Conservation (phyloP, 352 stramenopile genomes). For the Phytophthora agathidicida region DNA sequence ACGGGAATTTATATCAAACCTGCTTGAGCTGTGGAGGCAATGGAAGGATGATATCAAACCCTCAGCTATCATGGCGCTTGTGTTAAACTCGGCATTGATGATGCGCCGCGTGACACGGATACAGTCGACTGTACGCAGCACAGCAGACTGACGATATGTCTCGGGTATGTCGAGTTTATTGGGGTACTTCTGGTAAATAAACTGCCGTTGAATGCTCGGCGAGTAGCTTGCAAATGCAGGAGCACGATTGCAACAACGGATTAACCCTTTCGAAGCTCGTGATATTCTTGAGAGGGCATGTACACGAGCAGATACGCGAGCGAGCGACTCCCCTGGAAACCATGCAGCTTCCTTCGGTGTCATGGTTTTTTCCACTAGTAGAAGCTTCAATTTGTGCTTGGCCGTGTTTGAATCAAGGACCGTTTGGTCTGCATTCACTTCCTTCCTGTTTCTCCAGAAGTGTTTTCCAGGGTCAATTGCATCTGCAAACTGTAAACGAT, state of each 20-base stretch:
- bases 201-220: slow-evolving; percentile 58
- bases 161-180: slow-evolving; percentile 53
- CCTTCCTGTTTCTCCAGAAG: slow-evolving; percentile 54
- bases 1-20: slow-evolving; percentile 51
- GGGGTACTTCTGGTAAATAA: slow-evolving; percentile 68
- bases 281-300: slow-evolving; percentile 52
- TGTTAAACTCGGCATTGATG: slow-evolving; percentile 58
- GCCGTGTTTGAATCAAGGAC: slow-evolving; percentile 50
- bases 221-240: slow-evolving; percentile 50
- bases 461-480: slow-evolving; percentile 52
- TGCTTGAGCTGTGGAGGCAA: slow-evolving; percentile 62
- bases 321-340: slow-evolving; percentile 46
- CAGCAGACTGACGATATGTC: slow-evolving; percentile 47
- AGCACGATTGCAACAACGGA: slow-evolving; percentile 31
- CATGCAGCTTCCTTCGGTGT: slow-evolving; percentile 47
- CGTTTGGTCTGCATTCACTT: slow-evolving; percentile 55
- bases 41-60: slow-evolving; percentile 39
- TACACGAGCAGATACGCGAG: slow-evolving; percentile 51
- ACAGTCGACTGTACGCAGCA: slow-evolving; percentile 68
- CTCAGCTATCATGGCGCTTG: slow-evolving; percentile 30
- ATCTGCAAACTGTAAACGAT: slow-evolving; percentile 63
- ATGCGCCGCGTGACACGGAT: slow-evolving; percentile 53
- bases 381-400: slow-evolving; percentile 62
- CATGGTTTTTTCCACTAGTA: slow-evolving; percentile 39
- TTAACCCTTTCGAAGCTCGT: slow-evolving; percentile 23